phyloP scores from a whole-genome alignment of 306 rosid species.

The Quercus aquifolioides region DNA sequence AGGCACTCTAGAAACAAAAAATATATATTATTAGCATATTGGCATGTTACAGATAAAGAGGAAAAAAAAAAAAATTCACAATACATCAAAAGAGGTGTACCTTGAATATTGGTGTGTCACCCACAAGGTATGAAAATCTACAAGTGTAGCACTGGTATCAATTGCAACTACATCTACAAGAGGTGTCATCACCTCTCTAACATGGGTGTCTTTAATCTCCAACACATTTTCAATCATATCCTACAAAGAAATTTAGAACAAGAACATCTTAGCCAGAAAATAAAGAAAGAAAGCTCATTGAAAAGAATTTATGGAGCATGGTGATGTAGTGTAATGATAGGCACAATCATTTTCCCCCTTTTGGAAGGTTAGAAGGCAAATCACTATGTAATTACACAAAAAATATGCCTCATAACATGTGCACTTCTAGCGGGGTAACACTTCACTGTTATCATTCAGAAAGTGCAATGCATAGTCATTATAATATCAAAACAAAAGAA shows the following conservation, averaged over 20 bases:
- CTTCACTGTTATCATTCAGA: not conserved
- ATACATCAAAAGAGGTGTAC: constrained; percentile 36
- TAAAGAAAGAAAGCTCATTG: constrained; percentile 3
- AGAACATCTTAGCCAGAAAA: not conserved
- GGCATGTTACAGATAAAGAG: not conserved
- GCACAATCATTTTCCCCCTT: not conserved
- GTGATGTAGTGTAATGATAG: not conserved
- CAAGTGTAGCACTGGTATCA: constrained; percentile 76
- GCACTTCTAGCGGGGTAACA: not conserved
- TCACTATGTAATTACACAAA: not conserved
- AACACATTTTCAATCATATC: constrained; percentile 99
- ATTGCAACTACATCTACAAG: constrained; percentile 99
- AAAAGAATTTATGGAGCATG: not conserved
- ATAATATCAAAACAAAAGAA: not conserved
- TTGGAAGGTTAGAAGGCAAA: not conserved
- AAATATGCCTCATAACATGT: not conserved
- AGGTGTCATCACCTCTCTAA: constrained; percentile 99
- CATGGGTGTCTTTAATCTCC: constrained; percentile 96
- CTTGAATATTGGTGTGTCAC: constrained; percentile 98
- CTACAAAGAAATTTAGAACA: constrained; percentile 36
- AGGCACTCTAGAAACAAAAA: constrained; percentile 67
- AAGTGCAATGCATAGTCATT: not conserved
- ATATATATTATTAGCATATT: not conserved
- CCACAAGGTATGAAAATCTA: constrained; percentile 90
- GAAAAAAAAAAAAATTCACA: not conserved